These are phyloP conservation scores for Penicillium sp. DNA, from an alignment of 2,329 filamentous ascomycete genomes.

Conservation along the genomic window DNA sequence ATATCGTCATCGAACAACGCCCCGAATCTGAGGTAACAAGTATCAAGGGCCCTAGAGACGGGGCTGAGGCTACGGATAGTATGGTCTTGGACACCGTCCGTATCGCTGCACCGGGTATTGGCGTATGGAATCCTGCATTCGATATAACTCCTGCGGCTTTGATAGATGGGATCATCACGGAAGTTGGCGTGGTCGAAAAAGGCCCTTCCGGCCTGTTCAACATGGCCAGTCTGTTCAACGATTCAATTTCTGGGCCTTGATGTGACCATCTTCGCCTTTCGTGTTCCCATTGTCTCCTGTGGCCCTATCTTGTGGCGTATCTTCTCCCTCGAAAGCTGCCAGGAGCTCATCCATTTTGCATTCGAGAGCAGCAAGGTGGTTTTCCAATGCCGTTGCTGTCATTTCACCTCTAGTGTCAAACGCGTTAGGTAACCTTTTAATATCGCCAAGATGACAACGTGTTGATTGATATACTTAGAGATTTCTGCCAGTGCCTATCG, in stretches of 20 bases:
- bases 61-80: conserved; percentile 52
- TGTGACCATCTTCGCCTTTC: neutral
- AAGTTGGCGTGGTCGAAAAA: conserved; percentile 84
- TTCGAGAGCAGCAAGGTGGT: conserved; percentile 20
- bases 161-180: conserved; percentile 93
- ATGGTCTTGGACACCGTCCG: conserved; percentile 64
- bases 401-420: conserved; percentile 17
- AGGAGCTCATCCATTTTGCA: conserved; percentile 29
- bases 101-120: conserved; percentile 73
- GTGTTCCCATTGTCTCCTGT: neutral
- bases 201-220: conserved; percentile 68
- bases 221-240: conserved; percentile 41
- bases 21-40: conserved; percentile 78
- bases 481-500: conserved; percentile 21
- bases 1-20: conserved; percentile 90
- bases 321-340: conserved; percentile 21
- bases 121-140: conserved; percentile 96
- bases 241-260: conserved; percentile 8
- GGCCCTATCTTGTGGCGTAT: neutral
- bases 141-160: conserved; percentile 87
- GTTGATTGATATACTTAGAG: conserved; percentile 16
- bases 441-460: neutral
- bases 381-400: conserved; percentile 21
- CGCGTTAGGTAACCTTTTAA: neutral
- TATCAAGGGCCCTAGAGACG: conserved; percentile 73